phyloP scores from a whole-genome alignment of 2,329 filamentous ascomycete species.

The Exserohilum rostratum region DNA sequence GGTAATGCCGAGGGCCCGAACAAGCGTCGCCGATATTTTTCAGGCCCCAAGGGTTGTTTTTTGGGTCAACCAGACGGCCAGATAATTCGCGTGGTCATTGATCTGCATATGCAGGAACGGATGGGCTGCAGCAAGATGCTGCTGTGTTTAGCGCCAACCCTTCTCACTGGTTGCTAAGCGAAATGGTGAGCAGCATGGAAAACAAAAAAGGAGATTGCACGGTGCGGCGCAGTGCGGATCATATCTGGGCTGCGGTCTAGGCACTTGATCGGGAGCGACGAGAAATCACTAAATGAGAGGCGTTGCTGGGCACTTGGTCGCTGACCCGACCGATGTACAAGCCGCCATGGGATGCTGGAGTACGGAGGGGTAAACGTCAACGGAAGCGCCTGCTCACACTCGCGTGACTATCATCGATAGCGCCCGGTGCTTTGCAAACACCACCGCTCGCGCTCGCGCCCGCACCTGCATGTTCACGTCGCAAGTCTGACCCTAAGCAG shows the following conservation, averaged over 20 bases:
- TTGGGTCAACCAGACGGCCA: neutral
- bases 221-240: slow-evolving; percentile 19
- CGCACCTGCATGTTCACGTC: slow-evolving; percentile 14
- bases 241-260: slow-evolving; percentile 1
- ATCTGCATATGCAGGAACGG: slow-evolving; percentile 10
- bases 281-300: neutral
- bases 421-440: neutral
- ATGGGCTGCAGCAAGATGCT: neutral
- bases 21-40: neutral
- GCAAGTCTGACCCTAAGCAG: slow-evolving; percentile 5
- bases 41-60: neutral
- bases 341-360: neutral
- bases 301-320: slow-evolving; percentile 1
- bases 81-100: neutral
- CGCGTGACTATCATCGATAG: slow-evolving; percentile 5
- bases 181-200: slow-evolving; percentile 22
- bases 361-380: neutral
- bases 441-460: slow-evolving; percentile 1
- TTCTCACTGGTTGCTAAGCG: slow-evolving; percentile 21
- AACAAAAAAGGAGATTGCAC: slow-evolving; percentile 20
- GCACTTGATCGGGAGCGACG: slow-evolving; percentile 1
- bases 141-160: slow-evolving; percentile 15
- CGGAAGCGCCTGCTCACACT: slow-evolving; percentile 14
- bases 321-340: slow-evolving; percentile 3
- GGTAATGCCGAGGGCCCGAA: neutral